phyloP scores from a whole-genome alignment of 768 basidiomycete species.

The Suillus placidus region DNA sequence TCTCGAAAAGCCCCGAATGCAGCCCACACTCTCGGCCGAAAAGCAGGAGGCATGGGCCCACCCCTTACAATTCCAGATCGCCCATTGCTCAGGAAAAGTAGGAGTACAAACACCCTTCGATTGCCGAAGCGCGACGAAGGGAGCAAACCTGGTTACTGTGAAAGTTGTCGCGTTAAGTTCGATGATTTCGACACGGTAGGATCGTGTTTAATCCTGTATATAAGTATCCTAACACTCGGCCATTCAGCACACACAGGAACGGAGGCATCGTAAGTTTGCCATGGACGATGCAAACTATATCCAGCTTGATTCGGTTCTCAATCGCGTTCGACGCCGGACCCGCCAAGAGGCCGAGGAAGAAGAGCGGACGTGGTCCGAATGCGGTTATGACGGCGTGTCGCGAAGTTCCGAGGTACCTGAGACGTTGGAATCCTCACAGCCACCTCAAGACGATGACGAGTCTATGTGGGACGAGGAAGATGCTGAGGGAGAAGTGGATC shows the following conservation, averaged over 20 bases:
- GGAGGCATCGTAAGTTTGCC: constrained; percentile 84
- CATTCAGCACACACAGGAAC: constrained; percentile 68
- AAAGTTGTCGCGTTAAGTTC: constrained; percentile 91
- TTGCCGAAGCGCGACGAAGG: constrained; percentile 82
- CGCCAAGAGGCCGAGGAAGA: constrained; percentile 31
- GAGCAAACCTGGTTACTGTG: constrained; percentile 94
- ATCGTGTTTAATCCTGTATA: constrained; percentile 15
- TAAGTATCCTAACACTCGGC: constrained; percentile 9
- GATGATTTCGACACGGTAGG: constrained; percentile 82
- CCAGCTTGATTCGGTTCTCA: constrained; percentile 75
- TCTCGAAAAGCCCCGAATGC: constrained; percentile 48
- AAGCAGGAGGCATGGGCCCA: constrained; percentile 61
- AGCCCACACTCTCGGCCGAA: constrained; percentile 13
- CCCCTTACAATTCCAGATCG: constrained; percentile 61
- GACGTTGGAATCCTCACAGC: constrained; percentile 25
- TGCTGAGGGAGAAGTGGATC: constrained; percentile 23
- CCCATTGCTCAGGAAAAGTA: constrained; percentile 66
- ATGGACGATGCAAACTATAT: constrained; percentile 74
- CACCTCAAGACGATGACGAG: constrained; percentile 20
- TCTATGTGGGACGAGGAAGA: constrained; percentile 27
- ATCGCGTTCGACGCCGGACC: constrained; percentile 56
- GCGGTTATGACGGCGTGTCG: constrained; percentile 13
- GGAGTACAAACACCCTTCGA: constrained; percentile 77
- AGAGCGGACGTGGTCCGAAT: constrained; percentile 15
- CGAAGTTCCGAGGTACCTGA: constrained; percentile 24